Conservation (phyloP, 805 yeast genomes). For the Yarrowia hollandica region DNA sequence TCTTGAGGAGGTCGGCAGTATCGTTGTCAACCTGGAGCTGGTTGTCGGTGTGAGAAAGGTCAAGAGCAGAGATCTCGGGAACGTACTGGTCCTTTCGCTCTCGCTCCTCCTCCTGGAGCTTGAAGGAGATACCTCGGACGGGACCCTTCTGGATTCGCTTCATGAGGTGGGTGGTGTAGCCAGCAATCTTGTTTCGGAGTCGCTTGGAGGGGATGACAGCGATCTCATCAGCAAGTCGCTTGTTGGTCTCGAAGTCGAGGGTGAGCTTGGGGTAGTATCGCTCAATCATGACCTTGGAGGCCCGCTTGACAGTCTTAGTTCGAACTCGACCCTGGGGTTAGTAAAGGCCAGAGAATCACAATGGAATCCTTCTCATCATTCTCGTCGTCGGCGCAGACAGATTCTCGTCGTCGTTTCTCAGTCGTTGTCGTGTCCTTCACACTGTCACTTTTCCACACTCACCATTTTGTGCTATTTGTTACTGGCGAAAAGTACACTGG, state of each 20-base stretch:
- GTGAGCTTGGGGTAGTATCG: conserved; percentile 99
- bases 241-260: conserved; percentile 99
- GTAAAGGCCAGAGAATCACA: background rate
- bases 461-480: conserved; percentile 29
- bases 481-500: conserved; percentile 30
- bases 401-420: background rate
- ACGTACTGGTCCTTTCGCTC: conserved; percentile 99
- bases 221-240: conserved; percentile 97
- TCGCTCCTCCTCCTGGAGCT: conserved; percentile 99
- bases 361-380: background rate
- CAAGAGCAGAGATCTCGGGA: conserved; percentile 99
- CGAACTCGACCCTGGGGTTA: conserved; percentile 94
- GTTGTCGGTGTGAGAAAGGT: conserved; percentile 93
- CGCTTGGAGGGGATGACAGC: conserved; percentile 99
- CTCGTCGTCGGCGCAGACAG: background rate
- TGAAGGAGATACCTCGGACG: conserved; percentile 99
- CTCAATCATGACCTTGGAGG: conserved; percentile 99
- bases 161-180: conserved; percentile 99
- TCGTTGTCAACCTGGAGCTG: conserved; percentile 96
- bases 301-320: conserved; percentile 99
- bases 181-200: conserved; percentile 99
- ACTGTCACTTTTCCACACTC: conserved; percentile 16
- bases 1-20: conserved; percentile 91
- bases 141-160: conserved; percentile 99
- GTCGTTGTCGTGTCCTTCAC: conserved; percentile 12